phyloP scores from a whole-genome alignment of 2,329 filamentous ascomycete species.

The Huntiella abstrusa region DNA sequence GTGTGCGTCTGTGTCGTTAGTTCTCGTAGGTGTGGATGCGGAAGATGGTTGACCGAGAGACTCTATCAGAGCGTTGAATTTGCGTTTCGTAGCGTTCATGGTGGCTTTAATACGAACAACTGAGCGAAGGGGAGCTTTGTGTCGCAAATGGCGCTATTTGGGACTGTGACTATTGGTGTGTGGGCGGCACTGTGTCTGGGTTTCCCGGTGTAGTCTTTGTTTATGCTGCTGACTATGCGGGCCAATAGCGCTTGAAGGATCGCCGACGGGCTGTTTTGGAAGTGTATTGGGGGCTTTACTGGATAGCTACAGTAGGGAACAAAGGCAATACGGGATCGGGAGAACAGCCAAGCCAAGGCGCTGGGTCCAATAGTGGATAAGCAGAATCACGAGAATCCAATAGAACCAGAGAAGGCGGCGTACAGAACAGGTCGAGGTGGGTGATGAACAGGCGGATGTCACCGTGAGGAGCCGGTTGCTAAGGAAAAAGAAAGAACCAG shows the following conservation, averaged over 20 bases:
- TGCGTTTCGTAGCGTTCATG: slow-evolving; percentile 67
- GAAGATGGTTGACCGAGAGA: slow-evolving; percentile 29
- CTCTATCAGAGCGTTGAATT: slow-evolving; percentile 61
- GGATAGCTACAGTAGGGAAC: neutral
- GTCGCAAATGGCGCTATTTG: no score
- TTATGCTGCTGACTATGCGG: neutral
- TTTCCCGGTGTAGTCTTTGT: neutral
- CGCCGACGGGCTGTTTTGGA: slow-evolving; percentile 7
- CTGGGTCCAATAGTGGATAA: neutral
- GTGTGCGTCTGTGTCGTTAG: slow-evolving; percentile 13
- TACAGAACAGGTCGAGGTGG: no score
- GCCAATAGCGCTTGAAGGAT: slow-evolving; percentile 7
- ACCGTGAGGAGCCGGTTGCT: neutral
- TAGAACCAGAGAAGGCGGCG: no score
- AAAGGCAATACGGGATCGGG: neutral
- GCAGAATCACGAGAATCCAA: neutral
- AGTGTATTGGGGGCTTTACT: slow-evolving; percentile 2
- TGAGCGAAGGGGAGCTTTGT: neutral
- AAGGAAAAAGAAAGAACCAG: neutral
- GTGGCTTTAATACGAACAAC: slow-evolving; percentile 11
- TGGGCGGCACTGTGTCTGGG: no score
- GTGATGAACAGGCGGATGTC: no score
- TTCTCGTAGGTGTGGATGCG: slow-evolving; percentile 4
- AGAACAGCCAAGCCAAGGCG: neutral
- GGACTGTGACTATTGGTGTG: neutral